phyloP scores from a whole-genome alignment of 208 protist genomes.

The Kentomonas sorsogonicus region DNA sequence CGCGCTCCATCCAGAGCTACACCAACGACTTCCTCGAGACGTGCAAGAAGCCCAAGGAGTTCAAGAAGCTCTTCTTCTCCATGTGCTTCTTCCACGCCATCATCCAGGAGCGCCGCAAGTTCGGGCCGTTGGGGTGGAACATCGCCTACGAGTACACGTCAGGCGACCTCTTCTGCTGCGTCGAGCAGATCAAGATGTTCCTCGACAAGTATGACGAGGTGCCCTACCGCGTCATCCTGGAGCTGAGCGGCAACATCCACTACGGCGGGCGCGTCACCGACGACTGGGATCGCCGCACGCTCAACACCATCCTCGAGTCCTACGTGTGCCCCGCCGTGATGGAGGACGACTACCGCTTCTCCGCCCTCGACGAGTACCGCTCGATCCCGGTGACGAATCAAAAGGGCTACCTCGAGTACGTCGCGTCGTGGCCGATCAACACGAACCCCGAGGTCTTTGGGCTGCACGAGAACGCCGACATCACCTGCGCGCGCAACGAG shows the following conservation, averaged over 20 bases:
- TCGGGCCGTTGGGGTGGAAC: conserved; percentile 98
- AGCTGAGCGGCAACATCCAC: conserved; percentile 96
- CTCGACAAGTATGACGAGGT: conserved; percentile 96
- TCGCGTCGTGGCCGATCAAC: conserved; percentile 91
- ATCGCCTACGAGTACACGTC: conserved; percentile 98
- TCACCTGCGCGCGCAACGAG: conserved; percentile 92
- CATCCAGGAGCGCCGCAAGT: conserved; percentile 98
- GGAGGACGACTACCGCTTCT: conserved; percentile 88
- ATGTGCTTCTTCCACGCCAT: conserved; percentile 98
- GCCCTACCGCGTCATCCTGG: conserved; percentile 96
- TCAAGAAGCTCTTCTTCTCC: conserved; percentile 95
- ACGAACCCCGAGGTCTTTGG: conserved; percentile 95
- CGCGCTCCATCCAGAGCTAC: conserved; percentile 83
- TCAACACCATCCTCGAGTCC: conserved; percentile 92
- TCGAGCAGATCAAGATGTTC: conserved; percentile 93
- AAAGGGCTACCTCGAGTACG: conserved; percentile 87
- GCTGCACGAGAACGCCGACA: conserved; percentile 97
- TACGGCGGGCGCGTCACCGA: conserved; percentile 99
- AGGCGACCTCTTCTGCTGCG: conserved; percentile 93
- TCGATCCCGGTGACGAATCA: conserved; percentile 75
- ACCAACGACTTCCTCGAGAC: conserved; percentile 79
- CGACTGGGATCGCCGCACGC: conserved; percentile 95
- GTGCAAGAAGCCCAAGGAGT: conserved; percentile 82
- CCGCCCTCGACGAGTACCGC: conserved; percentile 68
- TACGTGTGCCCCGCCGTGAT: conserved; percentile 92